Evolutionary conservation across 441 rosid species (phyloP), one percentile per base, ranked within the genome.

Genomic region (Jatropha multifida): DNA sequence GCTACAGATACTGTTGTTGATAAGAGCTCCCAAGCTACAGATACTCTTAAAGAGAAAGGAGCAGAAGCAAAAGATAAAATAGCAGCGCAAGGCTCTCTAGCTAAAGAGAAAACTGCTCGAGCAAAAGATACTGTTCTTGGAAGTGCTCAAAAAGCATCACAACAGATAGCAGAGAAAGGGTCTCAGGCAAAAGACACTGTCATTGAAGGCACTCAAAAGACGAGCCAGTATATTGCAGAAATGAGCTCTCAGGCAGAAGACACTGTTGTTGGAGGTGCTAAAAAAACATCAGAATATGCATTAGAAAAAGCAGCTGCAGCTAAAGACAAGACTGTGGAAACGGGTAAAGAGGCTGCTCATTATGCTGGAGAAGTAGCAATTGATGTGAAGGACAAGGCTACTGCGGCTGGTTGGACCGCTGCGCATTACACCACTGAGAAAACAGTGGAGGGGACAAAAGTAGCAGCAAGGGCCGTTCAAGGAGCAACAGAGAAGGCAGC

Each of bases 381-480:
- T 18, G 92, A 82, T 23, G 84, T 81, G 0, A 88, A 87, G 77
- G 94, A 94, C 42, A 86, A 76, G 81, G 86, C 92, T 0, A 84
- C 83, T 0, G 86, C 61, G 4, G 88, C 77, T 4, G 94, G 92
- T 4, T 92, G 95, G 95, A 85, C 84, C 1, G 91, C 94, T 0
- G 94, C 92, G 1, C 91, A 94, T 76, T 87, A 79, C 74, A 86
- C 94, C 0, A 83, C 96, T 0, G 92, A 92, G 83, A 90, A 85
- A 72, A 81, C 90, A 0, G 90, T 74, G 61, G 97, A 90, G 78
- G 97, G 92, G 69, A 90, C 91, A 0, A 86, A 85, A 76, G 85
- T 76, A 0, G 94, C 87, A 0, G 89, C 86, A 0, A 78, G 86
- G 65, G 90, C 80, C 0, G 96, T 85, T 27, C 80, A 80, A 72